Evolutionary conservation across 441 rosid genomes (phyloP).

Genomic region (Bruguiera hainesii): DNA sequence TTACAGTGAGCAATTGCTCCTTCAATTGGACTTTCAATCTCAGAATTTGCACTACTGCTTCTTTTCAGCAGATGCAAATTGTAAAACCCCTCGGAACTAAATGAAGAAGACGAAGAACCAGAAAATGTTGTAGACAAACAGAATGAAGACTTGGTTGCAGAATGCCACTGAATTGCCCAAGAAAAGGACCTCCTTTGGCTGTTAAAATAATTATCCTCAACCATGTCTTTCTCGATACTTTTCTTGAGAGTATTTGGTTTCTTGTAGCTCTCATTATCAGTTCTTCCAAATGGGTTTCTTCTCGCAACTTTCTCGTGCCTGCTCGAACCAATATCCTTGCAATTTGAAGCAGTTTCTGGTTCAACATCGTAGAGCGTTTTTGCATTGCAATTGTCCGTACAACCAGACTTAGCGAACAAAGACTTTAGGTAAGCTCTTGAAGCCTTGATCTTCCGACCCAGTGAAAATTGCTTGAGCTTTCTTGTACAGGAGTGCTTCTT

Average conservation of each 20-base stretch:
- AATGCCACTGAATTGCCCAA: conserved; percentile 60
- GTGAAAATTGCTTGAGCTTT: conserved; percentile 50
- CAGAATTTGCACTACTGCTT: conserved; percentile 55
- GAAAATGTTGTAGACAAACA: conserved; percentile 33
- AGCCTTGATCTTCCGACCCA: conserved; percentile 67
- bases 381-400: conserved; percentile 48
- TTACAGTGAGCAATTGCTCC: conserved; percentile 96
- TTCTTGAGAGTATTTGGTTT: conserved; percentile 23
- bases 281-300: conserved; percentile 35
- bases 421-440: conserved; percentile 63
- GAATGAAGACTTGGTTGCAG: conserved; percentile 38
- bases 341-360: conserved; percentile 15
- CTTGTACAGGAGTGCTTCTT: conserved; percentile 46
- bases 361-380: conserved; percentile 29
- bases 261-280: conserved; percentile 24
- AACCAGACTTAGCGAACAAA: conserved; percentile 53
- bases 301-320: conserved; percentile 31
- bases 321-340: conserved; percentile 18
- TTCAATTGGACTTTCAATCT: conserved; percentile 64
- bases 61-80: conserved; percentile 59
- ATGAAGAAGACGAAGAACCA: conserved; percentile 54
- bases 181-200: conserved; percentile 74
- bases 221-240: conserved; percentile 35
- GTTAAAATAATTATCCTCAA: conserved; percentile 24
- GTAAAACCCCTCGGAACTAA: conserved; percentile 46